Percentiles rank a stretch among this genome's conserved stretches.
Conservation (phyloP, 169 alveolate genomes). For the Babesia bovis region DNA sequence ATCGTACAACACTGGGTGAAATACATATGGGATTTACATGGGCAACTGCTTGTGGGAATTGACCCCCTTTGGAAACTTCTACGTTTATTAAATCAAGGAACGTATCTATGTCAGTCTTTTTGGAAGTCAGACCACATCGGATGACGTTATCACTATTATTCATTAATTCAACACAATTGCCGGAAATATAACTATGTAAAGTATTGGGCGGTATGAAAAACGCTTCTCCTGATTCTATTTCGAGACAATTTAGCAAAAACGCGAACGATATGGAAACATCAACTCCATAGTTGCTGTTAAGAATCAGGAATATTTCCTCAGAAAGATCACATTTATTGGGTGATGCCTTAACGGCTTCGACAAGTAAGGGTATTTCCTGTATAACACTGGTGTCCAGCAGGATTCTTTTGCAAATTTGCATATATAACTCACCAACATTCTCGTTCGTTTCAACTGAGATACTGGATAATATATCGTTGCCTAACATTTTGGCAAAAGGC, state of each 20-base stretch:
- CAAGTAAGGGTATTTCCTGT: background rate
- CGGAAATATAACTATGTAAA: conserved; percentile 90
- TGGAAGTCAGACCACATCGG: conserved; percentile 95
- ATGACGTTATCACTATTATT: conserved; percentile 94
- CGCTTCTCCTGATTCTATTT: conserved; percentile 87
- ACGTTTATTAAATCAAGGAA: conserved; percentile 14
- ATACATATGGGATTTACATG: conserved; percentile 7
- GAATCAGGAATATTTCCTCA: conserved; percentile 50
- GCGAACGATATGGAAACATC: conserved; percentile 88
- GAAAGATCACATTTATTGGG: conserved; percentile 9
- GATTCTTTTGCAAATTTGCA: background rate
- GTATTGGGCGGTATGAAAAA: conserved; percentile 88
- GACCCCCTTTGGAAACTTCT: conserved; percentile 4
- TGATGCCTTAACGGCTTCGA: background rate
- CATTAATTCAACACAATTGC: conserved; percentile 92
- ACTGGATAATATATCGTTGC: background rate
- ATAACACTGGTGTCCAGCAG: background rate
- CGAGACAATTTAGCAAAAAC: conserved; percentile 84
- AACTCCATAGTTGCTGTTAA: conserved; percentile 75
- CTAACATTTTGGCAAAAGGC: conserved; percentile 31
- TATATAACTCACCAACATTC: background rate
- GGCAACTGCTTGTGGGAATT: conserved; percentile 1
- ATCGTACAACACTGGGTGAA: conserved; percentile 4
- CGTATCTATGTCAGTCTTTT: conserved; percentile 79
- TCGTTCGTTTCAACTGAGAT: background rate